A percentile compares a stretch with the other conserved stretches of the same genome.
These are phyloP conservation scores for Zygoascus bituminiphila DNA, from an alignment of 805 yeast genomes.

Conservation along the genomic window DNA sequence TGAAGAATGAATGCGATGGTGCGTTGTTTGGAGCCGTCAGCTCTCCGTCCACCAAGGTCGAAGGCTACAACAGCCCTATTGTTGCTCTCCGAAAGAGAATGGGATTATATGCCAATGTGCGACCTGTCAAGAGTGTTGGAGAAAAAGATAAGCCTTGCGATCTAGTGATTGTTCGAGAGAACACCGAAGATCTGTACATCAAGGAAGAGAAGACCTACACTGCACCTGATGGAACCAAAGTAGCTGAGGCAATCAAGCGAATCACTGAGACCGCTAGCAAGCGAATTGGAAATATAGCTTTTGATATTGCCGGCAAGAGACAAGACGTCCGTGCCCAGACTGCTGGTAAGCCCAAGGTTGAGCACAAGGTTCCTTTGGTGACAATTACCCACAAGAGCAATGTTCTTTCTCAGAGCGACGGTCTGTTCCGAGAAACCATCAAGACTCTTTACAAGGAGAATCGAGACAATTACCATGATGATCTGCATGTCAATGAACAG, in stretches of 20 bases:
- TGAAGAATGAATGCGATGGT: constrained; percentile 83
- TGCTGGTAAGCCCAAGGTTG: constrained; percentile 18
- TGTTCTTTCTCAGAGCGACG: constrained; percentile 87
- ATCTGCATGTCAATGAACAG: constrained; percentile 78
- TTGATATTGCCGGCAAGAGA: constrained; percentile 88
- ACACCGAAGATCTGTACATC: constrained; percentile 95
- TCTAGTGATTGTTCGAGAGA: constrained; percentile 96
- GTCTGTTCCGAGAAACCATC: constrained; percentile 88
- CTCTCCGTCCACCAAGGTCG: constrained; percentile 89
- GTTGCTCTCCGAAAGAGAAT: constrained; percentile 95
- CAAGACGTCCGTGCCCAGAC: constrained; percentile 59
- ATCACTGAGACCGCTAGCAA: constrained; percentile 81
- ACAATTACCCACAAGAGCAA: constrained; percentile 97
- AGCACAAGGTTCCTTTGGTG: constrained; percentile 53
- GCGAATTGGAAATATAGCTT: constrained; percentile 83
- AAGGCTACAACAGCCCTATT: constrained; percentile 95
- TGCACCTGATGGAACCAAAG: constrained; percentile 72
- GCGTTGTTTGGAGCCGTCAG: constrained; percentile 96
- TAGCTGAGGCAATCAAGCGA: constrained; percentile 97
- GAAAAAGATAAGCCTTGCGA: constrained; percentile 80
- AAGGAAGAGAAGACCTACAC: constrained; percentile 80
- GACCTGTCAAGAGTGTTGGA: constrained; percentile 95
- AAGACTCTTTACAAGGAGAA: constrained; percentile 51
- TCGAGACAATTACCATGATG: constrained; percentile 43
- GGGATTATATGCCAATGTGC: constrained; percentile 92